A percentile compares a stretch with the other conserved stretches of the same genome.
phyloP scores from a whole-genome alignment of 352 stramenopile species.

The Phytopythium mirpurense region DNA sequence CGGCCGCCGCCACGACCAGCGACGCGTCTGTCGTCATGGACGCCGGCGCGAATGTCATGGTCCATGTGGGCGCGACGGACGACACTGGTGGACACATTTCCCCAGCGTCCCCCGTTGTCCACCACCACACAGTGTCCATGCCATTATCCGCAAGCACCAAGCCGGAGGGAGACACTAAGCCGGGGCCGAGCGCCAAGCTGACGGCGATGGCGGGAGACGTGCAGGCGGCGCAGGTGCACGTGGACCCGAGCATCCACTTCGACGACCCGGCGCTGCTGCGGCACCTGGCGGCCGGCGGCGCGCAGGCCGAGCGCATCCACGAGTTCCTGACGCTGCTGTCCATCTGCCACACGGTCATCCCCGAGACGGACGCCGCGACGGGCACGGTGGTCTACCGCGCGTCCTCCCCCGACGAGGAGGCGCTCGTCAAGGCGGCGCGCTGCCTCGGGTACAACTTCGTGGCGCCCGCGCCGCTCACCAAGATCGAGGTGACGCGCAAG shows the following conservation, averaged over 20 bases:
- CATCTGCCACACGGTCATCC: slow-evolving; percentile 66
- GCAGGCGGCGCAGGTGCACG: slow-evolving; percentile 40
- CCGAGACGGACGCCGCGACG: slow-evolving; percentile 58
- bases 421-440: slow-evolving; percentile 54
- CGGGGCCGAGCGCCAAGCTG: not conserved
- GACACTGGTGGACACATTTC: slow-evolving; percentile 1
- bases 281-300: slow-evolving; percentile 26
- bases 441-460: slow-evolving; percentile 60
- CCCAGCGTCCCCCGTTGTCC: slow-evolving; percentile 1
- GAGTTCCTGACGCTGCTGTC: slow-evolving; percentile 57
- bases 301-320: slow-evolving; percentile 32
- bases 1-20: not conserved
- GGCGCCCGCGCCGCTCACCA: slow-evolving; percentile 36
- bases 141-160: too few species aligned
- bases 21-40: not conserved
- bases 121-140: not conserved
- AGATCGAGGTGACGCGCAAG: slow-evolving; percentile 48
- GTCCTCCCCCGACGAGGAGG: slow-evolving; percentile 66
- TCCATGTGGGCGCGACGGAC: slow-evolving; percentile 3
- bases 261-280: slow-evolving; percentile 39
- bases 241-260: slow-evolving; percentile 46
- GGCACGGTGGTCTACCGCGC: slow-evolving; percentile 34
- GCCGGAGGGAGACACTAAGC: too few species aligned
- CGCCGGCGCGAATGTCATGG: not conserved
- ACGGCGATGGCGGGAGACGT: slow-evolving; percentile 7